Evolutionary conservation across 306 rosid genomes (phyloP).

Genomic region (Inga laurina): DNA sequence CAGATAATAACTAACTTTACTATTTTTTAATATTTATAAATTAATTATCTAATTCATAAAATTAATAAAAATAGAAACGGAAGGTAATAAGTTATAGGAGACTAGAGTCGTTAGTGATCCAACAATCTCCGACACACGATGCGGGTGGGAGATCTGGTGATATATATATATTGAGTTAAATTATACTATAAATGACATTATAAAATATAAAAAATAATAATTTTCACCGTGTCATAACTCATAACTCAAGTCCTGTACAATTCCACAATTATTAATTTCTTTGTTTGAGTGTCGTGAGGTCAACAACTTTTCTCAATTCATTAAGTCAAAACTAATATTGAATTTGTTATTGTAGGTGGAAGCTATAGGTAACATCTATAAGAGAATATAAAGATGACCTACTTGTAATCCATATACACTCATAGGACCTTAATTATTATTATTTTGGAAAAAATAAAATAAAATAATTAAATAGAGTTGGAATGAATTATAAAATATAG

Average conservation of each 20-base stretch:
- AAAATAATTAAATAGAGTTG: too few relatives aligned
- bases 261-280: not conserved
- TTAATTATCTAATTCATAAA: too few relatives aligned
- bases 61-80: too few relatives aligned
- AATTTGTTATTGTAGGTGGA: not conserved
- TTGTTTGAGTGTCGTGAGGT: not conserved
- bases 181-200: too few relatives aligned
- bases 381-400: not conserved
- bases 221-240: not conserved
- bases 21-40: too few relatives aligned
- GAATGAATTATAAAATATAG: not conserved
- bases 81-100: too few relatives aligned
- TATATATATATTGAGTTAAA: too few relatives aligned
- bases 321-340: not conserved
- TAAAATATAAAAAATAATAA: not conserved
- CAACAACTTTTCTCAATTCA: not conserved
- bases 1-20: too few relatives aligned
- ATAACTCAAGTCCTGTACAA: not conserved
- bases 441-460: too few relatives aligned
- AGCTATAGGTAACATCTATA: not conserved
- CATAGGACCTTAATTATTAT: not conserved
- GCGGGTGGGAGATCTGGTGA: too few relatives aligned
- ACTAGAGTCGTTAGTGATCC: too few relatives aligned
- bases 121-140: too few relatives aligned
- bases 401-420: not conserved